Percentiles rank a stretch among this genome's conserved stretches.
Conservation (phyloP, 208 protist species). For the Acanthamoeba culbertsoni region DNA sequence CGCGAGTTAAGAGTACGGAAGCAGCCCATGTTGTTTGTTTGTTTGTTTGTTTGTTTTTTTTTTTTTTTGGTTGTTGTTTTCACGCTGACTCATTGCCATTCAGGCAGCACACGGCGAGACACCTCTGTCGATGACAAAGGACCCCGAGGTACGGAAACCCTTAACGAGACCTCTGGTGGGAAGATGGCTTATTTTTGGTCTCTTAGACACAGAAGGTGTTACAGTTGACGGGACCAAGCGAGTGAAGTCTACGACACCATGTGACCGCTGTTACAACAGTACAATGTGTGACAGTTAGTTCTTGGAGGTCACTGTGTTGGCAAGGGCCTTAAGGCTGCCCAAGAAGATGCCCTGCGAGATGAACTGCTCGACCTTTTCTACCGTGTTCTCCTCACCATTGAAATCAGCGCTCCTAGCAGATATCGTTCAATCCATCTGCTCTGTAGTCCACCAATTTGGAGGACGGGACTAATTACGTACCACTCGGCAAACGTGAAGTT, state of each 20-base stretch:
- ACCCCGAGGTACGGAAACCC: too few relatives aligned
- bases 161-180: too few relatives aligned
- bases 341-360: not conserved
- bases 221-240: too few relatives aligned
- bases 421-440: too few relatives aligned
- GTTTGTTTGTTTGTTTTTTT: not conserved
- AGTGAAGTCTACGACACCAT: not conserved
- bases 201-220: too few relatives aligned
- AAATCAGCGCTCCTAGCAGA: not conserved
- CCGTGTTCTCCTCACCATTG: not conserved
- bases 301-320: not conserved
- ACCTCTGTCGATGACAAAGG: too few relatives aligned
- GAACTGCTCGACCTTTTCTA: not conserved
- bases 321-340: not conserved
- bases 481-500: not conserved
- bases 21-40: not conserved
- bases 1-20: too few relatives aligned
- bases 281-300: not conserved
- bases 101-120: too few relatives aligned
- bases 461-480: not conserved
- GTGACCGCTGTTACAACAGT: not conserved
- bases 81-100: too few relatives aligned
- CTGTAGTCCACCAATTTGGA: too few relatives aligned
- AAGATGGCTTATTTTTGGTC: too few relatives aligned
- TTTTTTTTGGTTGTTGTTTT: too few relatives aligned